Base-by-base conservation (phyloP, 495 filamentous ascomycete genomes). In the Daldinia vernicosa region DNA sequence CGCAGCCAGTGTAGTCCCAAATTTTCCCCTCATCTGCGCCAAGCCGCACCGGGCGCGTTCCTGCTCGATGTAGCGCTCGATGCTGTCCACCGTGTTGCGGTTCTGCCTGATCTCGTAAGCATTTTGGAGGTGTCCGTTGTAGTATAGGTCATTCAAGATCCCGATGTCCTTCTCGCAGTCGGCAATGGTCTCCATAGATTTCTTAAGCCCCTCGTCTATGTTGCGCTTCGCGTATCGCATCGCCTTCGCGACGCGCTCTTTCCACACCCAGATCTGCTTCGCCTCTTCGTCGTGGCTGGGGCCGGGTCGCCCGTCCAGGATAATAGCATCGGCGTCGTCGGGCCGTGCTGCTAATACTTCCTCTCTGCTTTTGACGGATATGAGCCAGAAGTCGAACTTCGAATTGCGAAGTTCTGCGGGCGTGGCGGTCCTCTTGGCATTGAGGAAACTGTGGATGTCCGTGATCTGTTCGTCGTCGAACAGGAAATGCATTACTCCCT, bases 251-350 rank as follows among this genome's bases (percentile, higher is more conserved):
- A 43, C 6, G 1, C 40, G n/a, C 11, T 66, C 68, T n/a, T 17
- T 28, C 57, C 62, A 66, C 6, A 66, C 0, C 56, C 52, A 56
- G 37, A 71, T 47, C 59, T 63, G 7, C 37, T 53, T 63, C 9
- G 11, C 4, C 17, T 50, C 60, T 0, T 15, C 27, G 0, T 60
- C 37, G 9, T 45, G 15, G 0, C 1, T 19, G 4, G 69, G 35
- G 27, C 35, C 53, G 1, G 63, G 69, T 30, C 63, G 33, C 6
- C 17, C 24, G 30, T 66, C 68, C 0, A 66, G 61, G 6, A 70
- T 40, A 27, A n/a, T 15, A n/a, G 32, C 17, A 9, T 24, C 19
- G 3, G 0, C 11, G 12, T 26, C 33, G 17, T 5, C 8, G 30
- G 30, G 28, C 1, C 30, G n/a, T 17, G 8, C 53, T 56, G 30